Evolutionary conservation across 108 stramenopile genomes (phyloP).

Genomic region (Bacterosira constricta): DNA sequence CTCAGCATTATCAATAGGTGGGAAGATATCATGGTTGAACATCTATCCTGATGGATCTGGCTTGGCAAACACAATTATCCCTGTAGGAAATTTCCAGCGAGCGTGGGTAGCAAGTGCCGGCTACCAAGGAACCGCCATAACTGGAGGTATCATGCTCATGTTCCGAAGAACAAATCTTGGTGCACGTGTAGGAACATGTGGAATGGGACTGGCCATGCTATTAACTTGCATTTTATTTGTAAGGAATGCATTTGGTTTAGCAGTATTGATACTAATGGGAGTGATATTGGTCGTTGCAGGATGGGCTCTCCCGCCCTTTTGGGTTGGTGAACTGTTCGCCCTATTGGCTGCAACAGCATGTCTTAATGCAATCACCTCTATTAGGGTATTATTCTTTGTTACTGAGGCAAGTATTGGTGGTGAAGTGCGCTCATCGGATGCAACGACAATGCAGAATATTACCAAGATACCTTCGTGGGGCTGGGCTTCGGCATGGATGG

Average conservation of each 20-base stretch:
- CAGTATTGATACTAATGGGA: slow-evolving; percentile 38
- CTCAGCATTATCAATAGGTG: slow-evolving; percentile 18
- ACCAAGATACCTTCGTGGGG: slow-evolving; percentile 33
- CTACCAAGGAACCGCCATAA: slow-evolving; percentile 61
- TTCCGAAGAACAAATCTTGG: slow-evolving; percentile 59
- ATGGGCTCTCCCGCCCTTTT: slow-evolving; percentile 18
- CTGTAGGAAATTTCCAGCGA: slow-evolving; percentile 29
- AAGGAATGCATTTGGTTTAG: slow-evolving; percentile 58
- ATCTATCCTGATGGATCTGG: slow-evolving; percentile 66
- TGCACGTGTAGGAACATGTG: slow-evolving; percentile 54
- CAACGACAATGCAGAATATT: slow-evolving; percentile 30
- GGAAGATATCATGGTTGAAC: slow-evolving; percentile 27
- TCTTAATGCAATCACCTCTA: slow-evolving; percentile 40
- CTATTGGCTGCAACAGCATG: slow-evolving; percentile 38
- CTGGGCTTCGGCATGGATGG: slow-evolving; percentile 27
- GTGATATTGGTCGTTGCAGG: slow-evolving; percentile 12
- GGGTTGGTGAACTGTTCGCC: slow-evolving; percentile 32
- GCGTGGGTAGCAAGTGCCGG: slow-evolving; percentile 62
- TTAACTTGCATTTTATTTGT: slow-evolving; percentile 52
- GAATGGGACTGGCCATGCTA: slow-evolving; percentile 53
- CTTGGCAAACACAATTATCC: slow-evolving; percentile 49
- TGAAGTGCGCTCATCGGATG: slow-evolving; percentile 30
- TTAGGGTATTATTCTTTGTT: slow-evolving; percentile 27
- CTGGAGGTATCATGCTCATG: slow-evolving; percentile 58
- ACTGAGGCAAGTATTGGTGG: slow-evolving; percentile 35